These are phyloP conservation scores for Phytophthora gonapodyides DNA, from an alignment of 352 stramenopile species.

Conservation along the genomic window DNA sequence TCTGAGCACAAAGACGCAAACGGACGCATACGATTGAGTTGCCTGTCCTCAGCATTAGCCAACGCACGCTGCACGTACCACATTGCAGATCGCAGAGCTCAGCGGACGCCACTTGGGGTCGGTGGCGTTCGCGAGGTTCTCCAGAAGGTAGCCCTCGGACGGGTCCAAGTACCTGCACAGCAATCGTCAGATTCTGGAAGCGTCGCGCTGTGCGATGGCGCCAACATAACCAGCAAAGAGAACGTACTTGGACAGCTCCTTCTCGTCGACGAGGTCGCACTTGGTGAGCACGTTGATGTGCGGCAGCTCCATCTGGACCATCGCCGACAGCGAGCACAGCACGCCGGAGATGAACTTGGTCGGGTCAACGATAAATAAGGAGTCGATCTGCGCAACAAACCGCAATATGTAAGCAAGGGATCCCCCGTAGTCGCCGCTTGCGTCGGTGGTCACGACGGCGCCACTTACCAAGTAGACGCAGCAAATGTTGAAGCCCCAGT, in stretches of 20 bases:
- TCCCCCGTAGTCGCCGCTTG: background rate
- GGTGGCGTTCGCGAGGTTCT: conserved; percentile 80
- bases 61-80: conserved; percentile 50
- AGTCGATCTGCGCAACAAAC: conserved; percentile 80
- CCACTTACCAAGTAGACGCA: conserved; percentile 84
- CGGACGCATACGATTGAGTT: conserved; percentile 5
- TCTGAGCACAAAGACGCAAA: conserved; percentile 42
- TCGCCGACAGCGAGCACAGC: conserved; percentile 96
- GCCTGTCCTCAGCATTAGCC: conserved; percentile 10
- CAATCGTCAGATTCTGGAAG: conserved; percentile 20
- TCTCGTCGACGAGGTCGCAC: conserved; percentile 90
- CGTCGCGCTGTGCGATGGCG: background rate
- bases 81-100: conserved; percentile 84
- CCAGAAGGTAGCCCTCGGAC: conserved; percentile 81
- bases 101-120: conserved; percentile 85
- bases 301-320: conserved; percentile 98
- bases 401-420: too few species aligned
- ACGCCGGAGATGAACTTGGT: conserved; percentile 98
- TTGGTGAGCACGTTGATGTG: conserved; percentile 94
- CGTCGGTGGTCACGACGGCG: too few species aligned
- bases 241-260: conserved; percentile 85
- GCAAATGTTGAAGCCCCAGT: conserved; percentile 90
- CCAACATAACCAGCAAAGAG: conserved; percentile 3
- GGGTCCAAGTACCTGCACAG: conserved; percentile 73
- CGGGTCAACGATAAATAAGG: conserved; percentile 94